Percentiles rank a stretch among this genome's conserved stretches.
These are phyloP conservation scores for Trichoderma sp. DNA, from an alignment of 2,329 filamentous ascomycete species.

Conservation along the genomic window DNA sequence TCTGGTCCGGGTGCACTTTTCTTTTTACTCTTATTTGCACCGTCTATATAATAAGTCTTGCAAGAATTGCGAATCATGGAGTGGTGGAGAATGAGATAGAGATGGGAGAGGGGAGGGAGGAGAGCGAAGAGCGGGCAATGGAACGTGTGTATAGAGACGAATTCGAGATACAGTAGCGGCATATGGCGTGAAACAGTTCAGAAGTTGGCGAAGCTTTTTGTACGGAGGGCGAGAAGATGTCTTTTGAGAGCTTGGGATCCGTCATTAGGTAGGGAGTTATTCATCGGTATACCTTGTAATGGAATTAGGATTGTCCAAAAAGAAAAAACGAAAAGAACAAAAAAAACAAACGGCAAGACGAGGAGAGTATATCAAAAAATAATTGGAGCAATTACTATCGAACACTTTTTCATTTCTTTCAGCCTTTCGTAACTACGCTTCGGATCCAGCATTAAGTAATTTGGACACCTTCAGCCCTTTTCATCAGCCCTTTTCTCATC, in stretches of 20 bases:
- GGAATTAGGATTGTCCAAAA: constrained; percentile 39
- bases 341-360: neutral
- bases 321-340: constrained; percentile 13
- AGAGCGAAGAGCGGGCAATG: constrained; percentile 6
- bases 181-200: constrained; percentile 11
- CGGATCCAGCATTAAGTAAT: constrained; percentile 20
- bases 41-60: constrained; percentile 35
- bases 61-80: constrained; percentile 29
- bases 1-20: constrained; percentile 39
- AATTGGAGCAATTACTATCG: constrained; percentile 18
- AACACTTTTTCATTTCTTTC: constrained; percentile 10
- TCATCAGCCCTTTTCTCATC: neutral
- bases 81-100: constrained; percentile 22
- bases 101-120: neutral
- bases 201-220: constrained; percentile 17
- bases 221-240: constrained; percentile 24
- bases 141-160: constrained; percentile 16
- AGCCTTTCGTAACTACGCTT: constrained; percentile 5
- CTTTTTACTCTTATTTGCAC: constrained; percentile 33
- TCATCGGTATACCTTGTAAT: constrained; percentile 43
- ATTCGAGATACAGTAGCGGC: constrained; percentile 13
- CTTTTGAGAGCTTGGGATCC: constrained; percentile 30
- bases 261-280: constrained; percentile 37
- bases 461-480: neutral
- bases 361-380: neutral